Percentiles rank a stretch among this genome's conserved stretches.
These are phyloP conservation scores for Plasmodium gaboni DNA, from an alignment of 169 alveolate species.

Conservation along the genomic window DNA sequence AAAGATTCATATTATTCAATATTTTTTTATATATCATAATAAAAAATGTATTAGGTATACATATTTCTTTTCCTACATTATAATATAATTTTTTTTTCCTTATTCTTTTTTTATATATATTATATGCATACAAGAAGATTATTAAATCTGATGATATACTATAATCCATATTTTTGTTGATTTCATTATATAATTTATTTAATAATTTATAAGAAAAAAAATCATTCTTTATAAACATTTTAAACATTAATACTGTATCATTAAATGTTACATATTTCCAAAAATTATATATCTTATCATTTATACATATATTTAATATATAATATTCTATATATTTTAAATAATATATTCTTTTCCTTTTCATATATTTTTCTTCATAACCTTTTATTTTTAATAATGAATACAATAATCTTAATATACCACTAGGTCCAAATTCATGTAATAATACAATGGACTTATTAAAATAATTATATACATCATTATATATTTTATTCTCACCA, in stretches of 20 bases:
- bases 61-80: slow-evolving; percentile 13
- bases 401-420: slow-evolving; percentile 36
- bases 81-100: neutral
- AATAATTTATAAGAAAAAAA: slow-evolving; percentile 30
- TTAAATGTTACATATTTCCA: slow-evolving; percentile 45
- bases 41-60: slow-evolving; percentile 1
- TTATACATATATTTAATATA: slow-evolving; percentile 6
- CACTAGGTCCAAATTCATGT: slow-evolving; percentile 64
- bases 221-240: slow-evolving; percentile 41
- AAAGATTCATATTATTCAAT: slow-evolving; percentile 13
- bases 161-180: slow-evolving; percentile 2
- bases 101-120: slow-evolving; percentile 22
- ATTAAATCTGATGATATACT: slow-evolving; percentile 31
- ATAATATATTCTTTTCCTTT: slow-evolving; percentile 3
- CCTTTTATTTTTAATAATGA: slow-evolving; percentile 42
- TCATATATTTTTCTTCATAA: slow-evolving; percentile 18
- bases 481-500: slow-evolving; percentile 16
- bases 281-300: slow-evolving; percentile 19
- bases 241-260: slow-evolving; percentile 30
- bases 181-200: slow-evolving; percentile 4
- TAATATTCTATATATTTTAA: slow-evolving; percentile 58
- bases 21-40: slow-evolving; percentile 4
- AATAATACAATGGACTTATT: slow-evolving; percentile 50
- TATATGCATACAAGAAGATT: slow-evolving; percentile 42
- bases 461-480: slow-evolving; percentile 39